A percentile compares a stretch with the other conserved stretches of the same genome.
phyloP scores from a whole-genome alignment of 768 basidiomycete genomes.

The Tricholoma furcatifolium region DNA sequence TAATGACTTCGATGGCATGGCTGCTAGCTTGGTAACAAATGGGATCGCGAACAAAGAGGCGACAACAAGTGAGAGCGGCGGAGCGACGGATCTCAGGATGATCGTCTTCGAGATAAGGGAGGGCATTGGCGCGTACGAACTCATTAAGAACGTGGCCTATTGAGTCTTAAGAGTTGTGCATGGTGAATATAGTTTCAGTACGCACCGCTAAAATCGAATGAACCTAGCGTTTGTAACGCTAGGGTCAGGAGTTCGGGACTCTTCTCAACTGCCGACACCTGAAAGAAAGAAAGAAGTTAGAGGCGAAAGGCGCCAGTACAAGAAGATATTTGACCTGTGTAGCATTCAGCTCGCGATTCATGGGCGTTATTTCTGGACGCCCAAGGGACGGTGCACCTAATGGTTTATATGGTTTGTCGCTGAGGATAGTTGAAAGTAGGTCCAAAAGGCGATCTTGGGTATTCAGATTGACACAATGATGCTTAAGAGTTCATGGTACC shows the following conservation, averaged over 20 bases:
- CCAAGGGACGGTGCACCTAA: conserved; percentile 78
- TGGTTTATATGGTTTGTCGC: conserved; percentile 83
- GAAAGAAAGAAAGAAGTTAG: conserved; percentile 6
- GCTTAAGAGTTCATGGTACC: not conserved
- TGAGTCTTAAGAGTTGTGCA: conserved; percentile 6
- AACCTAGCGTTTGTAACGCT: conserved; percentile 82
- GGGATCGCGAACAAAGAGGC: conserved; percentile 89
- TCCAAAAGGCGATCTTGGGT: conserved; percentile 83
- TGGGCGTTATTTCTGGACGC: conserved; percentile 48
- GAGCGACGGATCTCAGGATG: conserved; percentile 83
- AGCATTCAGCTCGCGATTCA: conserved; percentile 50
- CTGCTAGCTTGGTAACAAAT: conserved; percentile 96
- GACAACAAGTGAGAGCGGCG: conserved; percentile 90
- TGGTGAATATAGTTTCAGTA: not conserved
- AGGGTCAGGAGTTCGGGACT: conserved; percentile 71
- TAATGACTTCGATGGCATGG: conserved; percentile 95
- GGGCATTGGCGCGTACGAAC: conserved; percentile 87
- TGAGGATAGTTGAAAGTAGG: conserved; percentile 74
- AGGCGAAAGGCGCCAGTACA: conserved; percentile 1
- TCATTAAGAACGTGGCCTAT: conserved; percentile 92
- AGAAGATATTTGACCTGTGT: conserved; percentile 38
- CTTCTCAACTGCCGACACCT: conserved; percentile 55
- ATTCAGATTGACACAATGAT: not conserved
- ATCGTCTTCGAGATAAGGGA: conserved; percentile 95
- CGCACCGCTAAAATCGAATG: conserved; percentile 92